Base-by-base conservation (phyloP, 495 filamentous ascomycete genomes). In the Talaromyces ruber region DNA sequence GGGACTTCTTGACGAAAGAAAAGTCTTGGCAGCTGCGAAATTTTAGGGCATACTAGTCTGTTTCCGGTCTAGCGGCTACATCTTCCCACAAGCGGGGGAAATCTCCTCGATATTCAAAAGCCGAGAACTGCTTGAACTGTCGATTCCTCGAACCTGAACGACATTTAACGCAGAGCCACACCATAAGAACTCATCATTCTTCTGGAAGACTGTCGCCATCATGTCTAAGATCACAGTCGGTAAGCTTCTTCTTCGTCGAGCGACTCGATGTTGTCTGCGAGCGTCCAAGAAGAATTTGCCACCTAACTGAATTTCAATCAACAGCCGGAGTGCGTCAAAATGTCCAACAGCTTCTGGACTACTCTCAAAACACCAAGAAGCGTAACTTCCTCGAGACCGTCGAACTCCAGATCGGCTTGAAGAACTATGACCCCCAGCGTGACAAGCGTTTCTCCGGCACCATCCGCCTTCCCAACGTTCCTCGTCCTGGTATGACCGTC, bases 381-480 rank as follows among this genome's bases (percentile, higher is more conserved):
- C 83, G 94, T 64, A 98, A 98, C 86, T 98, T 98, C 86, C 86
- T 97, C 80, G 92, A 96, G 84, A 96, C 92, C 72, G 77, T 82
- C 68, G 79, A 83, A 73, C 90, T 98, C 73, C 93, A 98, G 81
- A 97, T 98, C 84, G 94, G 94, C 74, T 88, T 98, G 75, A 98
- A 98, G 90, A 98, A 98, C 89, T 98, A 98, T 84, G 94, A 98
- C 74, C 94, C 94, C 74, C 93, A 97, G 86, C 92, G 93, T 89
- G 94, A 98, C 83, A 98, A 98, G 92, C 94, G 94, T 93, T 98
- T 98, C 91, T 94, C 90, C 52, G 94, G 94, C 80, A 98, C 95
- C 75, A 90, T 98, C 82, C 89, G 88, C 82, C 89, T 98, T 64
- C 92, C 93, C 55, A 80, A 82, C 66, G 81, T 98, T 64, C 94